Evolutionary conservation across 2,329 filamentous ascomycete genomes (phyloP).

Genomic region (Diaporthe humulicola): DNA sequence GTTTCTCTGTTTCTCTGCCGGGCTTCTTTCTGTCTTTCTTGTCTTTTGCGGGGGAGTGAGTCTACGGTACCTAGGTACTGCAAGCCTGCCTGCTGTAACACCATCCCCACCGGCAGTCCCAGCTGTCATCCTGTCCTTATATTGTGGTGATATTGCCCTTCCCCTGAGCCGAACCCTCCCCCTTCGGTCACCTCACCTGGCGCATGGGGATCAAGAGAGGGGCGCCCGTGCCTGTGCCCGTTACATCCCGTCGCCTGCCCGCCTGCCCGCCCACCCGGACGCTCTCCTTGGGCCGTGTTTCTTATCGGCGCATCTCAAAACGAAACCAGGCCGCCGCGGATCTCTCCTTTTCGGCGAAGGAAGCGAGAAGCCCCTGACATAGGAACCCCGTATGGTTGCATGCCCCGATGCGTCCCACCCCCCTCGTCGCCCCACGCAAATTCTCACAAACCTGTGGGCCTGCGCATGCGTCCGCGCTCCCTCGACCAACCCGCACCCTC

Average conservation of each 20-base stretch:
- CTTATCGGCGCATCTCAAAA: constrained; percentile 31
- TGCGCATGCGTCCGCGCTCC: background rate
- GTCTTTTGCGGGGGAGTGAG: background rate
- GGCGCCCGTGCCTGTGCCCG: background rate
- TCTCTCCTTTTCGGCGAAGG: constrained; percentile 25
- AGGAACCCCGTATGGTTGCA: constrained; percentile 30
- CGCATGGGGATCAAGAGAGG: constrained; percentile 11
- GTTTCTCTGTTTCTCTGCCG: background rate
- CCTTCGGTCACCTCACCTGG: background rate
- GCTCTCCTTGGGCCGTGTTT: constrained; percentile 1
- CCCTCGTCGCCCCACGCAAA: constrained; percentile 18
- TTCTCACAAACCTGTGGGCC: constrained; percentile 24
- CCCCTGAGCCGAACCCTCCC: background rate
- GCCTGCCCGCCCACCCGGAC: background rate
- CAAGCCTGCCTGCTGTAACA: background rate
- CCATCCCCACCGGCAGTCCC: background rate
- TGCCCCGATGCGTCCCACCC: constrained; percentile 21
- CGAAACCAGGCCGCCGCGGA: constrained; percentile 13
- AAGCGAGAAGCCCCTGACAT: constrained; percentile 28
- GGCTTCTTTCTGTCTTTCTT: background rate
- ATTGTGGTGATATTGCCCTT: constrained; percentile 26
- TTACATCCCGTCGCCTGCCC: constrained; percentile 20
- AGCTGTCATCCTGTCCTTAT: constrained; percentile 25
- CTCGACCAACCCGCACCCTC: constrained; percentile 19
- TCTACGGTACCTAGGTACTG: background rate